Evolutionary conservation across 768 basidiomycete genomes (phyloP), one percentile per base, ranked within the genome.

Genomic region (Plicaturopsis crispa): DNA sequence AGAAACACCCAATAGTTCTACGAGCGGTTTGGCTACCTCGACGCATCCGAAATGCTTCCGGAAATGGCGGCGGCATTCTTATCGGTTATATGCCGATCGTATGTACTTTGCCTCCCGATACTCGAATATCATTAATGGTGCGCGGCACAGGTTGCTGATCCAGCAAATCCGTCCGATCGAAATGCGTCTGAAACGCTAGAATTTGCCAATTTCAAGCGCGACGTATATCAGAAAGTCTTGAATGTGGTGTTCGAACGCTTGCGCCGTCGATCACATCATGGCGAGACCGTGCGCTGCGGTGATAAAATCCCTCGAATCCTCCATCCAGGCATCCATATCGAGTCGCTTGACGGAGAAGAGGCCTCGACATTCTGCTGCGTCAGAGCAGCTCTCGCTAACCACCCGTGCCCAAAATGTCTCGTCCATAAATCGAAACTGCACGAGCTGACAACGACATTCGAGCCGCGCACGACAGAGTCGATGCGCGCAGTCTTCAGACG

Each of bases 341-440:
- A 44, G 33, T 56, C 52, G 17, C 48, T 60, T 22, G 60, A 62
- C 31, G 48, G 40, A 6, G 55, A 62, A 45, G 59, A 62, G 34
- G 55, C 57, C 0, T 26, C 48, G 1, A 50, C 51, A 20, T 53
- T 53, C 22, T 52, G 48, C 42, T 48, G 40, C 4, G 54, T 51
- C 33, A 45, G 37, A 1, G 52, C 52, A 18, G 52, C 52, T 5
- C 31, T 31, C 8, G 55, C 59, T 3, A 51, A 50, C 37, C 39
- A 49, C 37, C 59, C 59, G n/a, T 61, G 60, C 37, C 52, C 55
- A 1, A 51, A 53, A 38, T 61, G 59, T 23, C 53, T 59, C 4
- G 55, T 59, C 10, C 31, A 37, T 3, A 33, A 55, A 14, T 7
- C 5, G 3, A 36, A 54, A 20, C 51, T 56, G 14, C 46, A 57